phyloP scores from a whole-genome alignment of 148 eudicot genomes.

The Camellia japonica region DNA sequence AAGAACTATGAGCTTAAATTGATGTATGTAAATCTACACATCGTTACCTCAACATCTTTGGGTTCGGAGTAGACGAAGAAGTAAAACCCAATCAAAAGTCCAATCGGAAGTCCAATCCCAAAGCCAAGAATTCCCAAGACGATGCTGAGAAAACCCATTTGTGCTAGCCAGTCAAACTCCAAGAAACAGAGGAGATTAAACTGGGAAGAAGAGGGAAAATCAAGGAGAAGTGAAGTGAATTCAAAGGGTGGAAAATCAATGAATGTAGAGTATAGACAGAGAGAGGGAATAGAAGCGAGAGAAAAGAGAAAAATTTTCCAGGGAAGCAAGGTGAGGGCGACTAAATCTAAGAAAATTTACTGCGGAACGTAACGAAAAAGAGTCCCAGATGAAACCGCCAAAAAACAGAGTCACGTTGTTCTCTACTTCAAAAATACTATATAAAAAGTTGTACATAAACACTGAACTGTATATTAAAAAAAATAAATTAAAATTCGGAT shows the following conservation, averaged over 20 bases:
- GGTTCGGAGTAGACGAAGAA: constrained; percentile 63
- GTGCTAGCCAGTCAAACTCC: neutral
- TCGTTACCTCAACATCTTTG: constrained; percentile 44
- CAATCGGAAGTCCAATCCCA: constrained; percentile 61
- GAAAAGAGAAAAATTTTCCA: neutral
- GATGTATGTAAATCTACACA: neutral
- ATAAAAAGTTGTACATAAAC: no score
- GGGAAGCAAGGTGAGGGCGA: constrained; percentile 3
- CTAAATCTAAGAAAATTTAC: constrained; percentile 9
- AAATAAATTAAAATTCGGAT: no score
- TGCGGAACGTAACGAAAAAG: neutral
- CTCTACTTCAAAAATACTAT: neutral
- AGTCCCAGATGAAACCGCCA: constrained; percentile 18
- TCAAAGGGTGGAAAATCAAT: neutral
- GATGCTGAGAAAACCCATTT: constrained; percentile 71
- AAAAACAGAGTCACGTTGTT: neutral
- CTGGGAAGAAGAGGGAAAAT: neutral
- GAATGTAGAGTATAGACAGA: neutral
- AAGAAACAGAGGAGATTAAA: neutral
- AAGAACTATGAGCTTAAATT: neutral
- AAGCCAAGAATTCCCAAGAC: constrained; percentile 66
- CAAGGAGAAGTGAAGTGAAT: neutral
- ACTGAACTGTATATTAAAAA: no score
- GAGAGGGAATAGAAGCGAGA: neutral
- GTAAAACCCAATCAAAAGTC: constrained; percentile 67